Evolutionary conservation across 176 grass and related monocot species (phyloP).

Genomic region (Oryza meridionalis): DNA sequence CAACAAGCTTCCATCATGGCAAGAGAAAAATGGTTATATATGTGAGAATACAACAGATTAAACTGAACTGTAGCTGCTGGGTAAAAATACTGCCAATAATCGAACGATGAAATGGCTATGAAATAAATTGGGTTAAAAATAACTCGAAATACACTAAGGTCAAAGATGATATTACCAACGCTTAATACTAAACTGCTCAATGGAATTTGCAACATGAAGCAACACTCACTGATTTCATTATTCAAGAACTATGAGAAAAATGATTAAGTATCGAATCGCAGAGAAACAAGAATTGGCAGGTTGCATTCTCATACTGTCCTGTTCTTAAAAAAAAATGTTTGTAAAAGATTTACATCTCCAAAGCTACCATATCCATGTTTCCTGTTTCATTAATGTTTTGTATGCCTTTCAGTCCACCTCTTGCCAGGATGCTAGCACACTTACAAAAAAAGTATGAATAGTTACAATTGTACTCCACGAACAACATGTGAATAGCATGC

Average conservation of each 20-base stretch:
- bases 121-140: slow-evolving; percentile 16
- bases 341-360: neutral
- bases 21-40: neutral
- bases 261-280: neutral
- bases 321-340: neutral
- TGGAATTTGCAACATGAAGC: slow-evolving; percentile 28
- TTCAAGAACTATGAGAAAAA: slow-evolving; percentile 11
- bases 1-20: neutral
- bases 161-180: neutral
- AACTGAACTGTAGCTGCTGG: neutral
- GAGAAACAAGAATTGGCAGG: slow-evolving; percentile 6
- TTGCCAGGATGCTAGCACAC: slow-evolving; percentile 8
- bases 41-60: slow-evolving; percentile 22
- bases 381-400: slow-evolving; percentile 1
- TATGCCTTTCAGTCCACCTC: slow-evolving; percentile 13
- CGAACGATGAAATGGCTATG: neutral
- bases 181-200: neutral
- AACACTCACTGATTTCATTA: neutral
- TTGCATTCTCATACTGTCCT: neutral
- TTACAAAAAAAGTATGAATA: neutral
- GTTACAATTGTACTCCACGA: slow-evolving; percentile 20
- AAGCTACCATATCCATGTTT: neutral
- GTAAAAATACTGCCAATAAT: neutral
- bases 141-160: slow-evolving; percentile 6
- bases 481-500: slow-evolving; percentile 5